Evolutionary conservation across 2,329 filamentous ascomycete species (phyloP).

Genomic region (Dothistroma septosporum): DNA sequence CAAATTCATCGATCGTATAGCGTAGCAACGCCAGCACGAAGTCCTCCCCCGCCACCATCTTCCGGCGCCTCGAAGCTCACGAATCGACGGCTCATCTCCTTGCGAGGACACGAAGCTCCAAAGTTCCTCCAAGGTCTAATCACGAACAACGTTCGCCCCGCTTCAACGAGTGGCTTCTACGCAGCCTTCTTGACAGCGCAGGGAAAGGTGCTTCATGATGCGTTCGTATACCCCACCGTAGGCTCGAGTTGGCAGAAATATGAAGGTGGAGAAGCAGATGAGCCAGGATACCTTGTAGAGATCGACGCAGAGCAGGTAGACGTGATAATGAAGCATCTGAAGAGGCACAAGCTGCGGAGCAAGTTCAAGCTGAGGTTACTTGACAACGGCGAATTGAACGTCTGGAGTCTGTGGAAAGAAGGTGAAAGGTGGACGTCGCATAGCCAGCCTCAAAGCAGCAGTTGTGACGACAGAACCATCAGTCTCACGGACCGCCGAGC

Average conservation of each 20-base stretch:
- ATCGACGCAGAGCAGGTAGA: conserved; percentile 67
- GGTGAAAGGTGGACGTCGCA: conserved; percentile 36
- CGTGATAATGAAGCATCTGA: conserved; percentile 66
- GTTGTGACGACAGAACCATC: conserved; percentile 30
- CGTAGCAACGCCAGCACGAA: conserved; percentile 6
- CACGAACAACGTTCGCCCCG: conserved; percentile 63
- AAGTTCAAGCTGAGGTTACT: conserved; percentile 69
- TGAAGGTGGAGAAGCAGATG: conserved; percentile 26
- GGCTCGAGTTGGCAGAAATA: conserved; percentile 31
- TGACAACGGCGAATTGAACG: conserved; percentile 58
- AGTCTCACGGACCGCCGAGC: conserved; percentile 39
- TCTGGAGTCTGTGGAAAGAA: conserved; percentile 74
- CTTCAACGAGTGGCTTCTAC: conserved; percentile 60
- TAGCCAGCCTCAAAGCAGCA: conserved; percentile 14
- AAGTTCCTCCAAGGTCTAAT: conserved; percentile 86
- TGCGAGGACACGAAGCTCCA: conserved; percentile 73
- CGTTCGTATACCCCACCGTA: conserved; percentile 73
- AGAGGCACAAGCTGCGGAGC: conserved; percentile 78
- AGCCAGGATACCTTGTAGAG: conserved; percentile 70
- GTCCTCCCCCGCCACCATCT: conserved; percentile 46
- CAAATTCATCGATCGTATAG: conserved; percentile 17
- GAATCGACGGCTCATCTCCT: conserved; percentile 73
- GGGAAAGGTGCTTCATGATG: conserved; percentile 81
- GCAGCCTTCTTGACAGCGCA: conserved; percentile 77
- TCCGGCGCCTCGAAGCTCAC: conserved; percentile 55